A percentile compares a stretch with the other conserved stretches of the same genome.
These are phyloP conservation scores for Pichia sp. DNA, from an alignment of 1,139 yeast species.

Conservation along the genomic window DNA sequence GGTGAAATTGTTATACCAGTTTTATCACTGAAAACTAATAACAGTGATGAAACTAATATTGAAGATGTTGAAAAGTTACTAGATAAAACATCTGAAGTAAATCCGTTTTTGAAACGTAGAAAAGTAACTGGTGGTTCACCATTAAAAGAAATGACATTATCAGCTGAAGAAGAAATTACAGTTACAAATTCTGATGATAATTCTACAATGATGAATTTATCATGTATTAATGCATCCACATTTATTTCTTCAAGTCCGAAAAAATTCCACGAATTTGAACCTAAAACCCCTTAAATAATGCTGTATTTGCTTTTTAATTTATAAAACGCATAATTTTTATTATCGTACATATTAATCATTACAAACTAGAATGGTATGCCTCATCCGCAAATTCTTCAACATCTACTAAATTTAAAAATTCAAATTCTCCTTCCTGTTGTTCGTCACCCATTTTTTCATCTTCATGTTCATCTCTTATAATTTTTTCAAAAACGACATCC, in stretches of 20 bases:
- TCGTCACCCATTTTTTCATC: slow-evolving; percentile 4
- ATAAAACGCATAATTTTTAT: background rate
- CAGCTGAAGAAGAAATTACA: slow-evolving; percentile 1
- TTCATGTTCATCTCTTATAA: slow-evolving; percentile 17
- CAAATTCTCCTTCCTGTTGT: slow-evolving; percentile 30
- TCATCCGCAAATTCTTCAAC: slow-evolving; percentile 53
- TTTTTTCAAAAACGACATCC: slow-evolving; percentile 36
- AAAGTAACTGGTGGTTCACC: slow-evolving; percentile 8
- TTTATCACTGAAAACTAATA: background rate
- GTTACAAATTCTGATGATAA: background rate
- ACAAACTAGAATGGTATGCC: slow-evolving; percentile 31
- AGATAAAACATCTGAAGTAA: background rate
- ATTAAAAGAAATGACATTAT: slow-evolving; percentile 6
- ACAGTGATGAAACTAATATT: background rate
- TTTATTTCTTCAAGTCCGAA: slow-evolving; percentile 2
- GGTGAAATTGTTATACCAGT: slow-evolving; percentile 10
- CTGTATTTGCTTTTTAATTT: background rate
- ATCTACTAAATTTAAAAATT: slow-evolving; percentile 40
- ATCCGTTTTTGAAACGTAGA: background rate
- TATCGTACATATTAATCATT: background rate
- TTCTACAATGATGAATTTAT: slow-evolving; percentile 3
- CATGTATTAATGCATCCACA: background rate
- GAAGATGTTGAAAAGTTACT: slow-evolving; percentile 8
- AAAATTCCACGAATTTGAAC: background rate
- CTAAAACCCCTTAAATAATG: slow-evolving; percentile 10